Evolutionary conservation across 2,329 filamentous ascomycete species (phyloP), one percentile per base, ranked within the genome.

Genomic region (Alternaria burnsii): DNA sequence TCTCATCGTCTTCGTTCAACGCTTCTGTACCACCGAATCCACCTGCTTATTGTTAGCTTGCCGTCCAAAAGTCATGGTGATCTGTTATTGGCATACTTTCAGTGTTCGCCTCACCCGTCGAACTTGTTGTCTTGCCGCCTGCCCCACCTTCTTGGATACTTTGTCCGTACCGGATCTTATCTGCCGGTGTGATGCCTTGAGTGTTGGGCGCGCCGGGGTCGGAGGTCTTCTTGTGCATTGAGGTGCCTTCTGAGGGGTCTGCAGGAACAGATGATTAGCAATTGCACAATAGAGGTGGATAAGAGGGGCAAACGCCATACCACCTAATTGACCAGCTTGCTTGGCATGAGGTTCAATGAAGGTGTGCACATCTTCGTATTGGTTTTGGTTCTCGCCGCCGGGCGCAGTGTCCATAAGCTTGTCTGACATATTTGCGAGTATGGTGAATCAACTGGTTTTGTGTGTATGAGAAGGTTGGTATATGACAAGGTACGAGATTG

Each of bases 301-400:
- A 52, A 24, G 51, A 24, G 18, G 38, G 40, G 16, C 52, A 18
- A 6, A 41, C 22, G 24, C 11, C 38, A 16, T 78, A 87, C 86
- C 77, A 61, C 85, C 84, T 28, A 89, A 72, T 71, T 88, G 86
- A 7, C 87, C 88, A 24, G 81, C 80, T 59, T 85, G 81, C 67
- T 87, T 89, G 16, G 78, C 75, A 52, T 83, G 83, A 0, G 83
- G 81, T 16, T 82, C 66, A 3, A 80, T 82, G 55, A 84, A 80
- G n/a, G 80, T 82, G 51, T 84, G 75, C 52, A 83, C 82, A 51
- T 82, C 85, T 78, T 89, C 87, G 75, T 90, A 89, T 83, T 87
- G 87, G 5, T 83, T 85, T 59, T 82, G 82, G 75, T 28, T 46
- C 38, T 89, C 86, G 66, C 88, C 88, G 70, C 88, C 87, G 18